These are phyloP conservation scores for Eragrostis nindensis DNA, from an alignment of 176 grass and related monocot genomes.

Conservation along the genomic window DNA sequence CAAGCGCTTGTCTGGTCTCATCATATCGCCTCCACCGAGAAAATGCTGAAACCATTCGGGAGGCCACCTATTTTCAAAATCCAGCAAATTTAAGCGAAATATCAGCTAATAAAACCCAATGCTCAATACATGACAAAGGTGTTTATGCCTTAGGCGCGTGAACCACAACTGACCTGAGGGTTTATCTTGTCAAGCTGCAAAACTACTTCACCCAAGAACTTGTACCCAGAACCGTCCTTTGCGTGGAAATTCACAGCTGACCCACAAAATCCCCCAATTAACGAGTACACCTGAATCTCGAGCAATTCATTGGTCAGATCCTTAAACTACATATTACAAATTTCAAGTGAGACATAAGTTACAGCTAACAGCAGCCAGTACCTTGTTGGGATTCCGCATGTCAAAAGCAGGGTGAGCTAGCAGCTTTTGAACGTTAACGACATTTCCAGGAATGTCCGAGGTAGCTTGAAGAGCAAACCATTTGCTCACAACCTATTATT, in stretches of 20 bases:
- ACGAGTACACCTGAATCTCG: conserved; percentile 67
- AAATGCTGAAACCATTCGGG: conserved; percentile 93
- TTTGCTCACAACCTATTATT: conserved; percentile 97
- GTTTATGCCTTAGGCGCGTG: background rate
- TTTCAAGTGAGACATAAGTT: background rate
- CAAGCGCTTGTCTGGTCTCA: conserved; percentile 76
- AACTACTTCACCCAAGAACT: conserved; percentile 92
- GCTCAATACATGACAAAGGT: background rate
- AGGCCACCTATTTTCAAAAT: conserved; percentile 69
- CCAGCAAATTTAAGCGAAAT: background rate
- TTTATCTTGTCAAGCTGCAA: conserved; percentile 97
- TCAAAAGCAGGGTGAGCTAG: conserved; percentile 88
- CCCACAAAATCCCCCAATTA: conserved; percentile 91
- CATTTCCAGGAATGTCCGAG: conserved; percentile 91
- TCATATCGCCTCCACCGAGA: conserved; percentile 91
- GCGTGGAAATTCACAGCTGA: conserved; percentile 96
- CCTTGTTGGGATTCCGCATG: conserved; percentile 92
- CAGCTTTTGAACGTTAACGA: conserved; percentile 77
- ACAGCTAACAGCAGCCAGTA: conserved; percentile 26
- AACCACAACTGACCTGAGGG: conserved; percentile 66
- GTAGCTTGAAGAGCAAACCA: conserved; percentile 99
- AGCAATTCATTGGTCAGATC: conserved; percentile 29
- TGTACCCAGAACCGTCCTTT: conserved; percentile 97
- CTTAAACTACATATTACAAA: background rate
- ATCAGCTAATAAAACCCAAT: background rate